Conservation (phyloP, 2,329 filamentous ascomycete species). For the Aspergillus persii region DNA sequence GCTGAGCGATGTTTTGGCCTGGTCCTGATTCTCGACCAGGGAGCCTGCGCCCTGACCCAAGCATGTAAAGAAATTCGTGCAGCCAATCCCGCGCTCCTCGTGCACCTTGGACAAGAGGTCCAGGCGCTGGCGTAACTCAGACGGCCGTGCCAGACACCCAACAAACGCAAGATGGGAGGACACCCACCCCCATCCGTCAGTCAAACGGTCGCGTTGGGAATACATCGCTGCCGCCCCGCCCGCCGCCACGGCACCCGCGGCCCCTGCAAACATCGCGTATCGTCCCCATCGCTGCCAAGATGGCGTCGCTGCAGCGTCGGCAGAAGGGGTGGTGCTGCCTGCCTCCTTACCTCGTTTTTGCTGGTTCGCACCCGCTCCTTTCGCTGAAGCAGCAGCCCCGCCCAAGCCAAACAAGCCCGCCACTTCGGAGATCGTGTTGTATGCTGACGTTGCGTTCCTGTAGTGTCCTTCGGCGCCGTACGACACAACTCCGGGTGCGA, state of each 20-base stretch:
- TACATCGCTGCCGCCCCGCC: constrained; percentile 84
- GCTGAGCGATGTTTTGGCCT: constrained; percentile 30
- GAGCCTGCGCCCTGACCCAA: constrained; percentile 66
- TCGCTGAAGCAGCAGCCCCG: constrained; percentile 32
- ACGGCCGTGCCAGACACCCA: constrained; percentile 78
- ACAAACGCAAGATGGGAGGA: constrained; percentile 92
- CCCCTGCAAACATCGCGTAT: constrained; percentile 81
- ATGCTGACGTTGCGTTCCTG: constrained; percentile 67
- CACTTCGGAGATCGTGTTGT: constrained; percentile 66
- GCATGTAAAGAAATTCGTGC: constrained; percentile 82
- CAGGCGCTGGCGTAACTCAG: constrained; percentile 75
- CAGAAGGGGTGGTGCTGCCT: constrained; percentile 35
- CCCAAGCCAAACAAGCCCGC: constrained; percentile 65
- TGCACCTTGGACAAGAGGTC: constrained; percentile 64
- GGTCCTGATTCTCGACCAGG: constrained; percentile 24
- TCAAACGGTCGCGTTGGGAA: constrained; percentile 76
- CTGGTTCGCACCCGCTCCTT: constrained; percentile 8
- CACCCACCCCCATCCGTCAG: constrained; percentile 75
- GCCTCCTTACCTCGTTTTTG: constrained; percentile 19
- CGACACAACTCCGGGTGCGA: constrained; percentile 50
- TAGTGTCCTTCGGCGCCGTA: constrained; percentile 77
- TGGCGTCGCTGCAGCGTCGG: constrained; percentile 47
- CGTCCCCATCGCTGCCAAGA: constrained; percentile 80
- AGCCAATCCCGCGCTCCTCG: constrained; percentile 67
- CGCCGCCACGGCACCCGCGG: constrained; percentile 73